Base-by-base conservation (phyloP, 345 rosid genomes). In the Hibiscus trionum region DNA sequence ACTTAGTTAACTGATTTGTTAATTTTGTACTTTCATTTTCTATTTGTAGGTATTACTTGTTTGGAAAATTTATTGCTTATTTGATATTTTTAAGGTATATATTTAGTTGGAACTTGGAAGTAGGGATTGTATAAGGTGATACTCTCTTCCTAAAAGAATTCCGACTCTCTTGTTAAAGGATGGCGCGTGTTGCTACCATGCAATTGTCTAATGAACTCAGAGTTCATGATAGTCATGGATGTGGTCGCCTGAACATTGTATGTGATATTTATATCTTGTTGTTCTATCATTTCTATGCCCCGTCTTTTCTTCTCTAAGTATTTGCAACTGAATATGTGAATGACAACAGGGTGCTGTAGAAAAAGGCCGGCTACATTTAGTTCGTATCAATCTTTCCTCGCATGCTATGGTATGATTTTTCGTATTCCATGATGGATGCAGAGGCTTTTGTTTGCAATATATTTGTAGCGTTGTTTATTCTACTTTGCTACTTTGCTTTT, bases 191-290 rank as follows among this genome's bases (percentile, higher is more conserved):
- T 58, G 80, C 81, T 73, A 82, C 86, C 31, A 42, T 87, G 82
- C 87, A 78, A 77, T 71, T 86, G 75, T 80, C 96, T 53, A 85
- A 69, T 50, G 90, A 88, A 76, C 76, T 81, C 29, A 80, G 80
- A 74, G 49, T 88, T 72, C 80, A 56, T 62, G 77, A 70, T 56
- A 69, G 74, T 72, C 82, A 77, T 26, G 82, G 86, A 71, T 78
- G 82, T 71, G 47, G 79, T 67, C 69, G 72, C 59, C 69, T 57
- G 61, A 69, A 69, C 12, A 61, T 66, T 14, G 93, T 91, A 78
- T 33, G 82, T 64, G 37, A 29, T 64, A 29, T 60, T 11, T 42
- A 50, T 39, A n/a, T 44, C 47, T 66, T 46, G 58, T n/a, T 1
- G 50, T 60, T 61, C 58, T 2, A 31, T 0, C 3, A 14, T 31